Base-by-base conservation (phyloP, 176 grass and related monocot genomes). In the Aegilops bicornis region DNA sequence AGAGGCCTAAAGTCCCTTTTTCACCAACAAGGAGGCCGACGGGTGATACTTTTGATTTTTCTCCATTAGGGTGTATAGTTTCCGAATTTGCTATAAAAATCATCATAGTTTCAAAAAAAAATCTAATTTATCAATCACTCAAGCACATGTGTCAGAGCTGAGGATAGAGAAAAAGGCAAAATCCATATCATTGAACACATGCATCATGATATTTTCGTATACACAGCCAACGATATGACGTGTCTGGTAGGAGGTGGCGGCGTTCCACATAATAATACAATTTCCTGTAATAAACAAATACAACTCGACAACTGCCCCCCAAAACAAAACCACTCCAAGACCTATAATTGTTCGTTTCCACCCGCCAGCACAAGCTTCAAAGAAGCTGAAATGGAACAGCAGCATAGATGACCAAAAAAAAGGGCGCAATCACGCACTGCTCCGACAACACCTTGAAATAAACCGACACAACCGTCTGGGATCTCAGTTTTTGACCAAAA, bases 141-240 rank as follows among this genome's bases (percentile, higher is more conserved):
- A 47, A 65, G 37, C 3, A 39, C 5, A 23, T 10, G 36, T 42
- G 60, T 0, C 11, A 32, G 16, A 40, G 7, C 79, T 69, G 40
- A n/a, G 43, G 5, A 68, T 22, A 48, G 66, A 27, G 23, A 4
- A 56, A 56, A 64, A 54, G 73, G 6, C 19, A 40, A 73, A 79
- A 23, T 80, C 15, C 27, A 87, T 62, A 62, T 69, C 59, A 71
- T 79, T 88, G n/a, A 69, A 88, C 54, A 62, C 68, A 87, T 84
- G 69, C 48, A 78, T 82, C 78, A 87, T 20, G 69, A 62, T 82
- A 71, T 72, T 82, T 63, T 82, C 78, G 63, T 84, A 87, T 85
- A 78, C 70, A 77, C 62, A 85, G 84, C 86, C 87, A 80, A 88
- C 54, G 63, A 77, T 85, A 78, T 88, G 69, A 64, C 39, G 70